Conservation (phyloP, 148 eudicot species). For the Rhododendron ovatum region DNA sequence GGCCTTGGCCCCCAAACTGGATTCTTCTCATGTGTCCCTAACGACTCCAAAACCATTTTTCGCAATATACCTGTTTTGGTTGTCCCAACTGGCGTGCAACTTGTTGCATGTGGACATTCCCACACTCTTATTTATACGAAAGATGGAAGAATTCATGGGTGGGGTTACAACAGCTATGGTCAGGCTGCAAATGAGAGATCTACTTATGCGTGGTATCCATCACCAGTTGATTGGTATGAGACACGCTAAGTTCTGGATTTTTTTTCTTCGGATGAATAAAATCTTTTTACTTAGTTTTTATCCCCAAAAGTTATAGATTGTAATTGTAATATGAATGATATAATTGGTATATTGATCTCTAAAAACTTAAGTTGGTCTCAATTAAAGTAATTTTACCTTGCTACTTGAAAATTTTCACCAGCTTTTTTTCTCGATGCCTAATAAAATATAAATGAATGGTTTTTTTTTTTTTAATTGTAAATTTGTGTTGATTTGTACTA, state of each 20-base stretch:
- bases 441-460: not conserved
- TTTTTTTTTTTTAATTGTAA: not conserved
- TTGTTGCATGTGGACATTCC: conserved; percentile 91
- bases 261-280: not conserved
- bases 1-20: conserved; percentile 83
- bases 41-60: conserved; percentile 59
- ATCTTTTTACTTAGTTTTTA: not conserved
- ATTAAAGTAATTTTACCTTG: not conserved
- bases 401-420: not conserved
- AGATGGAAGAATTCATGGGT: conserved; percentile 93
- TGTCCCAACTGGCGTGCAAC: conserved; percentile 64
- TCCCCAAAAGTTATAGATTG: not conserved
- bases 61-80: conserved; percentile 78
- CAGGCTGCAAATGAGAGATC: conserved; percentile 90
- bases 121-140: conserved; percentile 86
- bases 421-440: not conserved
- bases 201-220: conserved; percentile 98
- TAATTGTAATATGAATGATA: not conserved
- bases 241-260: not conserved
- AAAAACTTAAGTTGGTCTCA: not conserved
- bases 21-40: conserved; percentile 60
- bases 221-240: conserved; percentile 96
- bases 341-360: not conserved
- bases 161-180: conserved; percentile 98
- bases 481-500: not conserved